These are phyloP conservation scores for Kazachstania africana DNA, from an alignment of 805 yeast species.

Conservation along the genomic window DNA sequence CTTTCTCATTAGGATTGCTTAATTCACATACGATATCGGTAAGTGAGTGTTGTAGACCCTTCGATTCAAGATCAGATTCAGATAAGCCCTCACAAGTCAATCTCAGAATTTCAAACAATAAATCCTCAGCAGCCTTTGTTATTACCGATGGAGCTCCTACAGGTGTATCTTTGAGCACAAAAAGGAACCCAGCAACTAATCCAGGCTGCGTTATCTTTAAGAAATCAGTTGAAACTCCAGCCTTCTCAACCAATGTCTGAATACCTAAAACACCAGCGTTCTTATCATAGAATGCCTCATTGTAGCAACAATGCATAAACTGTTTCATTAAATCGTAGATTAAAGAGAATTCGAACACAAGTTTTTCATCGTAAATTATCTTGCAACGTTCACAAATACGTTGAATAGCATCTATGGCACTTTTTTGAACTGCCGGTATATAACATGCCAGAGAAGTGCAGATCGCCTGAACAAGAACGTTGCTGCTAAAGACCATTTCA, in stretches of 20 bases:
- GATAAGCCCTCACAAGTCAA: slow-evolving; percentile 55
- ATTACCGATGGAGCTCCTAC: slow-evolving; percentile 78
- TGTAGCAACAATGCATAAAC: slow-evolving; percentile 85
- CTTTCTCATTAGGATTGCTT: slow-evolving; percentile 76
- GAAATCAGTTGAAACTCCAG: slow-evolving; percentile 59
- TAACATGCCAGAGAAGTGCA: slow-evolving; percentile 72
- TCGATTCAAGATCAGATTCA: slow-evolving; percentile 46
- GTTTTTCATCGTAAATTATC: slow-evolving; percentile 56
- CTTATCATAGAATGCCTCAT: slow-evolving; percentile 74
- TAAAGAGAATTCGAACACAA: slow-evolving; percentile 61
- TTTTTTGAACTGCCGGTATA: slow-evolving; percentile 52
- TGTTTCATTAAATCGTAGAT: slow-evolving; percentile 66
- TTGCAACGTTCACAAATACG: slow-evolving; percentile 49
- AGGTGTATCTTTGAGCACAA: slow-evolving; percentile 83
- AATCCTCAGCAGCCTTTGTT: slow-evolving; percentile 53
- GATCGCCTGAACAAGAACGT: slow-evolving; percentile 61
- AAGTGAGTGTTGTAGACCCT: slow-evolving; percentile 68
- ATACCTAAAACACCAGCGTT: slow-evolving; percentile 85
- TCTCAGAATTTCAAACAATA: slow-evolving; percentile 51
- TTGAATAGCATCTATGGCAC: slow-evolving; percentile 59
- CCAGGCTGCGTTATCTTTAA: slow-evolving; percentile 72
- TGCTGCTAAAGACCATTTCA: slow-evolving; percentile 52
- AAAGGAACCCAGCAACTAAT: slow-evolving; percentile 73
- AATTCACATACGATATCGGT: slow-evolving; percentile 89
- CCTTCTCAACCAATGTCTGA: slow-evolving; percentile 55